A percentile compares a stretch with the other conserved stretches of the same genome.
Conservation (phyloP, 2,329 filamentous ascomycete genomes). For the Blastomyces silverae region DNA sequence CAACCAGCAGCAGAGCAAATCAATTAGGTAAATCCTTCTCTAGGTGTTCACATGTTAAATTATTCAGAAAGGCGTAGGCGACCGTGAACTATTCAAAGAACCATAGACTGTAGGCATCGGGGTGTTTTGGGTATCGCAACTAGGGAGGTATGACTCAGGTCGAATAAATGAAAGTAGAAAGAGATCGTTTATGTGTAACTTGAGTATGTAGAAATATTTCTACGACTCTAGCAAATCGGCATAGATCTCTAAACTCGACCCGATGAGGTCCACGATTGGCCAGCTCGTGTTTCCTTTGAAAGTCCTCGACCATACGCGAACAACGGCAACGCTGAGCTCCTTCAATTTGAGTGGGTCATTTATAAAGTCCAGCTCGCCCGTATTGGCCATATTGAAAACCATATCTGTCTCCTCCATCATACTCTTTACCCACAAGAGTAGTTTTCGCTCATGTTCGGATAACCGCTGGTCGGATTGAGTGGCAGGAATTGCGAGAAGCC, state of each 20-base stretch:
- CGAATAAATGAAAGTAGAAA: background rate
- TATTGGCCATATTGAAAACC: slow-evolving; percentile 36
- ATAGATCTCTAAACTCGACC: slow-evolving; percentile 43
- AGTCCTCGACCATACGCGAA: slow-evolving; percentile 43
- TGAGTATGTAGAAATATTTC: background rate
- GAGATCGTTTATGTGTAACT: background rate
- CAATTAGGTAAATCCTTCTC: background rate
- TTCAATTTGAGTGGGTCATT: slow-evolving; percentile 40
- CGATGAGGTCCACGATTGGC: slow-evolving; percentile 45
- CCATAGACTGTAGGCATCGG: background rate
- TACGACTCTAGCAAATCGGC: slow-evolving; percentile 39
- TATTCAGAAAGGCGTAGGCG: background rate
- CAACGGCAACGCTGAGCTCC: slow-evolving; percentile 44
- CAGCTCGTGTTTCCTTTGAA: slow-evolving; percentile 46
- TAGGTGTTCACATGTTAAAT: background rate
- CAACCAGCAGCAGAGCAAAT: background rate
- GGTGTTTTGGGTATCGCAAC: background rate
- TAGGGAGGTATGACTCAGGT: background rate
- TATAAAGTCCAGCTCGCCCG: slow-evolving; percentile 39
- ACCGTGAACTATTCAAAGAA: background rate
- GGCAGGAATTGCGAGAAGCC: slow-evolving; percentile 41
- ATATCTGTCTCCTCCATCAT: slow-evolving; percentile 47
- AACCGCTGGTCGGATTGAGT: slow-evolving; percentile 40
- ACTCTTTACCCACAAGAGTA: slow-evolving; percentile 44
- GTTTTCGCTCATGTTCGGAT: slow-evolving; percentile 43